Percentiles rank a stretch among this genome's conserved stretches.
These are phyloP conservation scores for Mycothermus thermophilus DNA, from an alignment of 495 filamentous ascomycete genomes.

Conservation along the genomic window DNA sequence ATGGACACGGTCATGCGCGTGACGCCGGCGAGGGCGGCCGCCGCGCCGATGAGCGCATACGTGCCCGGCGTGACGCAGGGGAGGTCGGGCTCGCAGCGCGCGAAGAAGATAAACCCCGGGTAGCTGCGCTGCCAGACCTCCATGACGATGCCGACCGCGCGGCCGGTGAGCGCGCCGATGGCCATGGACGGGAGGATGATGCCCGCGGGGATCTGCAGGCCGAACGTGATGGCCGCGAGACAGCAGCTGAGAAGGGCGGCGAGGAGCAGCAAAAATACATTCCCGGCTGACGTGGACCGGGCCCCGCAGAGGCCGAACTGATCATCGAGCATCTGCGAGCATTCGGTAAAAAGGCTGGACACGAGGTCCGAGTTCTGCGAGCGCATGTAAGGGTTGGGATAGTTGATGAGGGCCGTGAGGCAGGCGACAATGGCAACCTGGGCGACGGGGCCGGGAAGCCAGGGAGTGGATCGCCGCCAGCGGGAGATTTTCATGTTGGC, in stretches of 20 bases:
- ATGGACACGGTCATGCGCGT: constrained; percentile 95
- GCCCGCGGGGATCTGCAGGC: constrained; percentile 89
- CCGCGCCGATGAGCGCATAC: constrained; percentile 93
- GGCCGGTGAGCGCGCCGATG: constrained; percentile 85
- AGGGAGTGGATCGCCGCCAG: constrained; percentile 56
- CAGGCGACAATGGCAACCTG: constrained; percentile 66
- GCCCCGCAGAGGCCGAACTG: constrained; percentile 77
- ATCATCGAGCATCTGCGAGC: constrained; percentile 61
- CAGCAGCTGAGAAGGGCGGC: constrained; percentile 73
- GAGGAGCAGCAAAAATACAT: constrained; percentile 64
- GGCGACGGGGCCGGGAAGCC: constrained; percentile 50
- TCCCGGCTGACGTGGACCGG: constrained; percentile 52
- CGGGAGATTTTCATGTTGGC: constrained; percentile 75
- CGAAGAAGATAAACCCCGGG: constrained; percentile 64
- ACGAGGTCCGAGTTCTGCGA: constrained; percentile 86
- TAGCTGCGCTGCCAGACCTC: constrained; percentile 76
- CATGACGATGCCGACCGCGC: constrained; percentile 75
- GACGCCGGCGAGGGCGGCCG: constrained; percentile 91
- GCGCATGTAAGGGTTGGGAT: constrained; percentile 88
- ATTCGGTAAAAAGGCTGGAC: constrained; percentile 84
- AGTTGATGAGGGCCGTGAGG: constrained; percentile 80
- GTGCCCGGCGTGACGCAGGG: constrained; percentile 88
- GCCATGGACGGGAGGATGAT: constrained; percentile 97
- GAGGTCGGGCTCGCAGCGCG: constrained; percentile 70
- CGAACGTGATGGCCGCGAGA: constrained; percentile 81